Percentiles rank a stretch among this genome's conserved stretches.
phyloP scores from a whole-genome alignment of 768 basidiomycete genomes.

The Lactarius psammicola region DNA sequence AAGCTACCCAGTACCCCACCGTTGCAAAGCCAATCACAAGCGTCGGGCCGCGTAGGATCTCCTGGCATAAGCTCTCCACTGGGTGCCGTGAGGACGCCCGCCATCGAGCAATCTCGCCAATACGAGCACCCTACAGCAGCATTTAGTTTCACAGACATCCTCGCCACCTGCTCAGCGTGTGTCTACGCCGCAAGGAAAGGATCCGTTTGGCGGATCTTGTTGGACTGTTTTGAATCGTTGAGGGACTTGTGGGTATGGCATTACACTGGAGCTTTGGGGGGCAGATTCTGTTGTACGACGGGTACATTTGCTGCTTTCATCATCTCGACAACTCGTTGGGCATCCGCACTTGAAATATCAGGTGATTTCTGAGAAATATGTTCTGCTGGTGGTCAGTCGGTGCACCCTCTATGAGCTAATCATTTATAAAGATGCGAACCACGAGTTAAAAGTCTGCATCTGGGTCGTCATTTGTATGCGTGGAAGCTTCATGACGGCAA shows the following conservation, averaged over 20 bases:
- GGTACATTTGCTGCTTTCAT: conserved; percentile 7
- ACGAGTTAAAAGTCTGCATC: not conserved
- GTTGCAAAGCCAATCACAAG: conserved; percentile 19
- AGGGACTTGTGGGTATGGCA: conserved; percentile 3
- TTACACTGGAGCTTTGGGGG: conserved; percentile 1
- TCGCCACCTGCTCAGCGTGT: conserved; percentile 28
- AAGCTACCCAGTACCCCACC: conserved; percentile 28
- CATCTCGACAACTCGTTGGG: conserved; percentile 8
- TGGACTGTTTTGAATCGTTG: conserved; percentile 56
- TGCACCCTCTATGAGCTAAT: not conserved
- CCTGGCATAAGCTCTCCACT: conserved; percentile 5
- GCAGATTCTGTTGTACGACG: not conserved
- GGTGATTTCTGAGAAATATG: conserved; percentile 7
- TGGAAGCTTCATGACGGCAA: not conserved
- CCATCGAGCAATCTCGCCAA: conserved; percentile 9
- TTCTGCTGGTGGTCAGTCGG: not conserved
- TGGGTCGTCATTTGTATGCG: conserved; percentile 4
- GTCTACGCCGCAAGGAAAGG: conserved; percentile 51
- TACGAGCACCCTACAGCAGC: conserved; percentile 20
- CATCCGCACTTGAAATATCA: conserved; percentile 15
- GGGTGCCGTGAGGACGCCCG: conserved; percentile 4
- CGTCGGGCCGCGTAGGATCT: conserved; percentile 16
- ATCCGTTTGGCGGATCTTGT: conserved; percentile 85
- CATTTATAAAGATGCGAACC: not conserved
- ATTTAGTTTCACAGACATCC: conserved; percentile 19